phyloP scores from a whole-genome alignment of 2,329 filamentous ascomycete genomes.

The Colletotrichum higginsianum region DNA sequence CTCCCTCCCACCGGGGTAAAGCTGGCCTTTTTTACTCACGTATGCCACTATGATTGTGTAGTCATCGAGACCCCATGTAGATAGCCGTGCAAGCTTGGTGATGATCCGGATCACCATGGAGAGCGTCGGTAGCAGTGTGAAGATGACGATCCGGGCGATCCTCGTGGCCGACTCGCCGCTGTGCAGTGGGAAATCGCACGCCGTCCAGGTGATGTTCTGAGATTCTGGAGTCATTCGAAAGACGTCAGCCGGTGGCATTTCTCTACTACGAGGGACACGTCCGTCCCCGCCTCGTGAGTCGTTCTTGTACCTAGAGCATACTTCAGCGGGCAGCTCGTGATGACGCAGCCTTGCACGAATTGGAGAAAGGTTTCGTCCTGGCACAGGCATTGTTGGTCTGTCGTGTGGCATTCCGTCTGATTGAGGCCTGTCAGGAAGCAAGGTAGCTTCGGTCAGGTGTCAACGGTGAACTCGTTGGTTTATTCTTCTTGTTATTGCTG shows the following conservation, averaged over 20 bases:
- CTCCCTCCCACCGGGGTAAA: too few relatives aligned
- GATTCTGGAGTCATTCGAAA: background rate
- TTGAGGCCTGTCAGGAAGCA: slow-evolving; percentile 18
- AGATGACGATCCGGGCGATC: background rate
- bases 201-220: slow-evolving; percentile 31
- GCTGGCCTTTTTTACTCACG: slow-evolving; percentile 3
- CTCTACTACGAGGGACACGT: too few relatives aligned
- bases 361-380: slow-evolving; percentile 14
- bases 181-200: slow-evolving; percentile 17
- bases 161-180: background rate
- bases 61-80: slow-evolving; percentile 24
- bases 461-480: background rate
- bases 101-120: slow-evolving; percentile 16
- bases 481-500: too few relatives aligned
- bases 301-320: slow-evolving; percentile 12
- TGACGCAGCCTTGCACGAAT: slow-evolving; percentile 2
- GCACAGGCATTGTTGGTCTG: slow-evolving; percentile 30
- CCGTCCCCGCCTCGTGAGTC: fast-evolving
- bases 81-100: slow-evolving; percentile 11
- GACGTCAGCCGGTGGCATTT: background rate
- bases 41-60: slow-evolving; percentile 26
- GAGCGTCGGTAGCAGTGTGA: slow-evolving; percentile 6
- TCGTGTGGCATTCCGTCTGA: slow-evolving; percentile 11
- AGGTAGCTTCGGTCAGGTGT: slow-evolving; percentile 18
- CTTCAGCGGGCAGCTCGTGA: slow-evolving; percentile 24